Conservation (phyloP, 805 yeast genomes). For the Candida palmyrensis region DNA sequence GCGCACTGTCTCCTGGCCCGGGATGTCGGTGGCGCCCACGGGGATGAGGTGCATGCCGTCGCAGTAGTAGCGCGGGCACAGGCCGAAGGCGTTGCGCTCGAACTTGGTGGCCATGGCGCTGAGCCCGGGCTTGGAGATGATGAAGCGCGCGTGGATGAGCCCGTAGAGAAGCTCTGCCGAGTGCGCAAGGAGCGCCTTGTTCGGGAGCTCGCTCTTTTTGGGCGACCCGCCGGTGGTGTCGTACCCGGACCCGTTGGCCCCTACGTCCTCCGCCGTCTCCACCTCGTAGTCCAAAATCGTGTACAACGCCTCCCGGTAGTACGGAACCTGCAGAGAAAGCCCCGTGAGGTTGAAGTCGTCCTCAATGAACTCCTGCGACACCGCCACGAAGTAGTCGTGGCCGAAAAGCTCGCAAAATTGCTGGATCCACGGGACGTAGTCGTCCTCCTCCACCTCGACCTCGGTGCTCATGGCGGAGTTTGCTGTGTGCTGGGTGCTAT, state of each 20-base stretch:
- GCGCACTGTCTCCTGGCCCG: constrained; percentile 89
- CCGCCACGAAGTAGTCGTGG: constrained; percentile 89
- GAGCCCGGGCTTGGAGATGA: constrained; percentile 83
- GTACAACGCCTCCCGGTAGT: constrained; percentile 87
- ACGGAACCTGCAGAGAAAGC: constrained; percentile 76
- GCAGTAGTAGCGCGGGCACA: constrained; percentile 86
- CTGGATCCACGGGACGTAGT: constrained; percentile 75
- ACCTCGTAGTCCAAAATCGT: constrained; percentile 81
- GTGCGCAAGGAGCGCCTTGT: constrained; percentile 74
- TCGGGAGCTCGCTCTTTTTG: constrained; percentile 43
- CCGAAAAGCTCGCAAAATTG: constrained; percentile 75
- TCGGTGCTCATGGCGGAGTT: too few relatives aligned
- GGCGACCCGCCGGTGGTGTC: not conserved
- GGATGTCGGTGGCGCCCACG: constrained; percentile 83
- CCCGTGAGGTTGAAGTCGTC: constrained; percentile 97
- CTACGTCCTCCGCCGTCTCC: constrained; percentile 34
- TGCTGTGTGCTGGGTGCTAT: too few relatives aligned
- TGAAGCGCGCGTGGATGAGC: constrained; percentile 87
- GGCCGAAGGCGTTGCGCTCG: constrained; percentile 83
- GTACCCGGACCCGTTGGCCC: constrained; percentile 4
- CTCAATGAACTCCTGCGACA: constrained; percentile 86
- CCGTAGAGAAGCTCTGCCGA: constrained; percentile 93
- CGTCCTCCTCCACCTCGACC: too few relatives aligned
- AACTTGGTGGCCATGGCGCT: constrained; percentile 92
- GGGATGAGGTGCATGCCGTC: constrained; percentile 89